Evolutionary conservation across 1,139 yeast genomes (phyloP).

Genomic region (Candida pseudoviswanathii): DNA sequence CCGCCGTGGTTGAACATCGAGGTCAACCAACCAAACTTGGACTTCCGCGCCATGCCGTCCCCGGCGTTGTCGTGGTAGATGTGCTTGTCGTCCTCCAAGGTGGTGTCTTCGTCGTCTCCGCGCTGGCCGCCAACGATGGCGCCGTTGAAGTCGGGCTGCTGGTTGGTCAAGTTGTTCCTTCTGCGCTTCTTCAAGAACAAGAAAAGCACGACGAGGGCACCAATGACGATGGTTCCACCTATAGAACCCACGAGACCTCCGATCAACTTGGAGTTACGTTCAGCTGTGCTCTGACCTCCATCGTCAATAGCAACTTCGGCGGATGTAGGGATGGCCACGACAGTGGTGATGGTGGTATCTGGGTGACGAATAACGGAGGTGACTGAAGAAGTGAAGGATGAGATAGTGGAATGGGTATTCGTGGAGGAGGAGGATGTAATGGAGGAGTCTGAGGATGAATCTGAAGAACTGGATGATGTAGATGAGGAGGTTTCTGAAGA

Average conservation of each 20-base stretch:
- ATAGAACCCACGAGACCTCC: slow-evolving; percentile 53
- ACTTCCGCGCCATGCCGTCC: slow-evolving; percentile 10
- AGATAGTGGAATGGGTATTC: slow-evolving; percentile 4
- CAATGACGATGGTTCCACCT: slow-evolving; percentile 48
- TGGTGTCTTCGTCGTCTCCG: slow-evolving; percentile 13
- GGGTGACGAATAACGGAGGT: slow-evolving; percentile 19
- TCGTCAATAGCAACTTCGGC: slow-evolving; percentile 14
- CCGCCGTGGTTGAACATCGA: slow-evolving; percentile 10
- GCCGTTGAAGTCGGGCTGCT: slow-evolving; percentile 48
- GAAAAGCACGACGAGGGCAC: slow-evolving; percentile 39
- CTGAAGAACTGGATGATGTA: slow-evolving; percentile 3
- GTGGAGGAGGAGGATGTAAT: slow-evolving; percentile 11
- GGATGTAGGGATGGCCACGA: slow-evolving; percentile 42
- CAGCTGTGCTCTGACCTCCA: slow-evolving; percentile 19
- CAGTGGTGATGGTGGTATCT: slow-evolving; percentile 47
- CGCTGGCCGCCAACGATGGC: slow-evolving; percentile 4
- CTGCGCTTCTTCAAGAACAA: slow-evolving; percentile 38
- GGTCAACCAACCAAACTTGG: slow-evolving; percentile 15
- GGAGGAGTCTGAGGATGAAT: slow-evolving; percentile 1
- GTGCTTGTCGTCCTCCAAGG: slow-evolving; percentile 17
- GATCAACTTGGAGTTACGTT: slow-evolving; percentile 40
- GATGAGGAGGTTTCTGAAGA: slow-evolving; percentile 2
- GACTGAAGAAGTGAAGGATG: slow-evolving; percentile 18
- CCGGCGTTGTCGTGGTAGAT: slow-evolving; percentile 16
- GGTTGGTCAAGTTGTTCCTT: slow-evolving; percentile 37